These are phyloP conservation scores for Colletotrichum endophyticum DNA, from an alignment of 2,329 filamentous ascomycete species.

Conservation along the genomic window DNA sequence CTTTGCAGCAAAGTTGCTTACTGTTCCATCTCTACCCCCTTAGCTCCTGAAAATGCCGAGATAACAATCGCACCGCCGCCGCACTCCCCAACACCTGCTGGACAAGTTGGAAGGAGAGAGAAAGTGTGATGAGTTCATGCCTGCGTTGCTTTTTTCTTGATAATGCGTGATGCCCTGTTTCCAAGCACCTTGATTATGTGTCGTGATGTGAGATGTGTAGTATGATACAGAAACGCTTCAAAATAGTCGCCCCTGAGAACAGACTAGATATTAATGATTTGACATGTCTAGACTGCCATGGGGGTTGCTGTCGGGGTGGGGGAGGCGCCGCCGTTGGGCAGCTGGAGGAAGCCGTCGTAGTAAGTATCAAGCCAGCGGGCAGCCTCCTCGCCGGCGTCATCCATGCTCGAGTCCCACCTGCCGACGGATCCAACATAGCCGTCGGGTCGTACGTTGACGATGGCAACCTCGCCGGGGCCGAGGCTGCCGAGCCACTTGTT, in stretches of 20 bases:
- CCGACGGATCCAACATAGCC: constrained; percentile 74
- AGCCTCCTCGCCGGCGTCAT: constrained; percentile 55
- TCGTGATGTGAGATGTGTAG: constrained; percentile 4
- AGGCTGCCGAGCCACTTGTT: constrained; percentile 73
- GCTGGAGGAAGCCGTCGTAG: constrained; percentile 58
- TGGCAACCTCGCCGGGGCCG: constrained; percentile 59
- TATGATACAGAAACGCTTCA: constrained; percentile 5
- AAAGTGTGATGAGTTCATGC: constrained; percentile 15
- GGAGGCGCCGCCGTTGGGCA: constrained; percentile 35
- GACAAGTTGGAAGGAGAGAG: constrained; percentile 12
- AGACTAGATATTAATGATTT: not conserved
- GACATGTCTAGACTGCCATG: constrained; percentile 4
- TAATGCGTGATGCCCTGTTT: not conserved
- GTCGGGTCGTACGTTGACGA: constrained; percentile 74
- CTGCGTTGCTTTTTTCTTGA: constrained; percentile 6
- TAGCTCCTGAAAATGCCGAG: constrained; percentile 21
- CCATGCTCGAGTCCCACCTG: constrained; percentile 55
- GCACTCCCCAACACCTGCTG: constrained; percentile 20
- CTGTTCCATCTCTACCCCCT: not conserved
- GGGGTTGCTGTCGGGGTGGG: constrained; percentile 11
- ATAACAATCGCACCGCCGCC: constrained; percentile 17
- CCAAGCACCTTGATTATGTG: constrained; percentile 12
- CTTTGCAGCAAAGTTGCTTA: constrained; percentile 5
- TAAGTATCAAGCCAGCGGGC: constrained; percentile 61
- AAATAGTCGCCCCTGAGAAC: not conserved